These are phyloP conservation scores for Pyrenochaeta sp. DNA, from an alignment of 2,329 filamentous ascomycete genomes.

Conservation along the genomic window DNA sequence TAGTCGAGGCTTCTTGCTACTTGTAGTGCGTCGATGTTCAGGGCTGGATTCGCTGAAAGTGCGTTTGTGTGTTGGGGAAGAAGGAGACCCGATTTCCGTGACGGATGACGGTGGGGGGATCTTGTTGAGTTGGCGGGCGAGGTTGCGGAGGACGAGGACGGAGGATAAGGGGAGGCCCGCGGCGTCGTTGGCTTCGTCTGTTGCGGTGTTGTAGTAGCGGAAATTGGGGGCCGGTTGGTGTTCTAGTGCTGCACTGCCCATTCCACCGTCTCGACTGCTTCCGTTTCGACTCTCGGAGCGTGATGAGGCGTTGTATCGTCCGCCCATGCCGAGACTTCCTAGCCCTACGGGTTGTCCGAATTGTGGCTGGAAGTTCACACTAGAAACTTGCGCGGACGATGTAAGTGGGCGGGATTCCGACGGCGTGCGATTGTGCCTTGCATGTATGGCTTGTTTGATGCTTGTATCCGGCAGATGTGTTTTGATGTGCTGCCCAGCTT, in stretches of 20 bases:
- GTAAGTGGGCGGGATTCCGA: constrained; percentile 40
- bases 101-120: constrained; percentile 39
- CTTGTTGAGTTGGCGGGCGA: constrained; percentile 63
- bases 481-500: constrained; percentile 71
- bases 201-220: constrained; percentile 56
- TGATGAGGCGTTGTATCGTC: constrained; percentile 24
- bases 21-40: constrained; percentile 31
- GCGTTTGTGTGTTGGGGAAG: constrained; percentile 40
- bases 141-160: constrained; percentile 79
- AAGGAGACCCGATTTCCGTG: constrained; percentile 33
- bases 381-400: constrained; percentile 36
- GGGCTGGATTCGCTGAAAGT: constrained; percentile 38
- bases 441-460: constrained; percentile 48
- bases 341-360: constrained; percentile 42
- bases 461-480: constrained; percentile 68
- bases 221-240: constrained; percentile 38
- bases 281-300: constrained; percentile 31
- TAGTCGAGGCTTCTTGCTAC: constrained; percentile 55
- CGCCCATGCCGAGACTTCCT: constrained; percentile 38
- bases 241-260: constrained; percentile 15
- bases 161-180: constrained; percentile 82
- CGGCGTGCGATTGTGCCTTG: constrained; percentile 59
- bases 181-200: constrained; percentile 64
- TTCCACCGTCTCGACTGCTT: constrained; percentile 27
- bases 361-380: constrained; percentile 43